Evolutionary conservation across 192 early-diverging fungal species (phyloP).

Genomic region (Gryganskiella cystojenkinii): DNA sequence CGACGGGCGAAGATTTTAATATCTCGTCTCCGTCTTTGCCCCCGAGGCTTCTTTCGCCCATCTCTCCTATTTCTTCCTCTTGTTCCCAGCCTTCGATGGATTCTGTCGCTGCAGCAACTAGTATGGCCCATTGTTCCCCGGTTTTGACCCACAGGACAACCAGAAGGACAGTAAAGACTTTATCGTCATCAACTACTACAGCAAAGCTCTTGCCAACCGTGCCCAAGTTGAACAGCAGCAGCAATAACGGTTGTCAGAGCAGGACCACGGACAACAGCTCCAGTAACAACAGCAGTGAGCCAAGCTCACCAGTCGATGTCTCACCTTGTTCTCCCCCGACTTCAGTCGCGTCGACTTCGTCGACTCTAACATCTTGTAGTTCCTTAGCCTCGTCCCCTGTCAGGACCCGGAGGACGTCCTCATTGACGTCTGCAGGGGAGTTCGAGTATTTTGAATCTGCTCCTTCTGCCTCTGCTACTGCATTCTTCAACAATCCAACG

Average conservation of each 20-base stretch:
- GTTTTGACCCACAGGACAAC: conserved; percentile 15
- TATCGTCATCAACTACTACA: neutral
- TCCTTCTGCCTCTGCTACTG: neutral
- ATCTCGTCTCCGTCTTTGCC: too few species aligned
- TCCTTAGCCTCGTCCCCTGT: neutral
- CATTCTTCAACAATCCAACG: neutral
- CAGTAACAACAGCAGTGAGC: too few species aligned
- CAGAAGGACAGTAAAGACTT: neutral
- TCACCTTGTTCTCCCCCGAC: conserved; percentile 1
- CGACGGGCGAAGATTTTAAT: neutral
- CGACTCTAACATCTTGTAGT: neutral
- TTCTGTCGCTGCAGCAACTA: conserved; percentile 3
- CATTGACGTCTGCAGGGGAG: neutral
- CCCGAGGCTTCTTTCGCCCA: too few species aligned
- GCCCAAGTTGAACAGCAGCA: neutral
- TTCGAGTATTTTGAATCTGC: neutral
- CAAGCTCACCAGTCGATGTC: neutral
- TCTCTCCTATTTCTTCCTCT: too few species aligned
- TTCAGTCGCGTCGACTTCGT: conserved; percentile 2
- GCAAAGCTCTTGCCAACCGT: neutral
- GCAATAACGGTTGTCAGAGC: too few species aligned
- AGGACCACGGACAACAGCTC: too few species aligned
- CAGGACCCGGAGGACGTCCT: conserved; percentile 2
- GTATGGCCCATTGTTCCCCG: conserved; percentile 37
- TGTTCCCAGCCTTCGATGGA: too few species aligned